Percentiles rank a stretch among this genome's conserved stretches.
phyloP scores from a whole-genome alignment of 73 alveolate genomes.

The Paramecium caudatum region DNA sequence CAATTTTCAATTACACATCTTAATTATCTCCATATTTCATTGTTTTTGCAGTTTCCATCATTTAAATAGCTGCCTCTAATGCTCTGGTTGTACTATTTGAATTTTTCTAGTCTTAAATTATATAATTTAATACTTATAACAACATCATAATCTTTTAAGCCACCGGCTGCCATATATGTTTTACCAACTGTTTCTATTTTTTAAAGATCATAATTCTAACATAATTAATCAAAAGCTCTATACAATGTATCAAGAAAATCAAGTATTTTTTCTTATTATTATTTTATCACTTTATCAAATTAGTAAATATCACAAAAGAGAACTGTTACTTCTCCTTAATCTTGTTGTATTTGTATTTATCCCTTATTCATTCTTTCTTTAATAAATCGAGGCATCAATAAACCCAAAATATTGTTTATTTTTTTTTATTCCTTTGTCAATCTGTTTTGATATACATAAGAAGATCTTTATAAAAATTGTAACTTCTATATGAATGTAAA shows the following conservation, averaged over 20 bases:
- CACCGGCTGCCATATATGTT: constrained; percentile 92
- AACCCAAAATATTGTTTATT: constrained; percentile 11
- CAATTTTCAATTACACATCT: constrained; percentile 90
- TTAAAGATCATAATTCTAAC: constrained; percentile 85
- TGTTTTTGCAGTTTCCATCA: constrained; percentile 70
- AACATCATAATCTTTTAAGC: constrained; percentile 75
- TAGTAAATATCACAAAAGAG: constrained; percentile 88
- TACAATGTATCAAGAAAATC: constrained; percentile 80
- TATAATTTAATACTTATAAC: background rate
- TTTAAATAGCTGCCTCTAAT: constrained; percentile 62
- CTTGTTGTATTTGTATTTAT: constrained; percentile 77
- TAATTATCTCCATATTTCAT: constrained; percentile 67
- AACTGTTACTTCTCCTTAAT: constrained; percentile 86
- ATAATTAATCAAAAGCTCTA: constrained; percentile 83
- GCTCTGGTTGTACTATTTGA: constrained; percentile 76
- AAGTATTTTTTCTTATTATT: constrained; percentile 51
- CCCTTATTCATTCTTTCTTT: constrained; percentile 57
- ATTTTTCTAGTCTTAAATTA: background rate
- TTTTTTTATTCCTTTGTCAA: constrained; percentile 43
- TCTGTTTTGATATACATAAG: constrained; percentile 33
- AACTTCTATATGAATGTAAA: background rate
- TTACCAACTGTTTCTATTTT: constrained; percentile 93
- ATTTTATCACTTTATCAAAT: constrained; percentile 84
- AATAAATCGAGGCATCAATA: constrained; percentile 51
- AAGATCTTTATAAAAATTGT: constrained; percentile 46